Base-by-base conservation (phyloP, 768 basidiomycete genomes). In the Lactarius pseudohatsudake region DNA sequence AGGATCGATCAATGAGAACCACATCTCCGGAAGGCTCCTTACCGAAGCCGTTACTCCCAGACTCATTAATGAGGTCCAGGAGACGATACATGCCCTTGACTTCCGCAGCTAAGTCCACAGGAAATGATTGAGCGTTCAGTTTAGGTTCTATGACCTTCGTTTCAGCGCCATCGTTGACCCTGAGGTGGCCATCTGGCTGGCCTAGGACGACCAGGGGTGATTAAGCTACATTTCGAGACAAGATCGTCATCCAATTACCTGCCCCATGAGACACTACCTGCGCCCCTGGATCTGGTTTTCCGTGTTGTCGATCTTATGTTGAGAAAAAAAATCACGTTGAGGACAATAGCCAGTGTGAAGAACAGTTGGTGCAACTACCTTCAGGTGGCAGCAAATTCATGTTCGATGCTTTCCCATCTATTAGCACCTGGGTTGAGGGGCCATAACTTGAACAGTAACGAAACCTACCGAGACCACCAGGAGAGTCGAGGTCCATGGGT, bases 21-120 rank as follows among this genome's bases (percentile, higher is more conserved):
- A n/a, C 28, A 57, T 28, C 20, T 10, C 4, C n/a, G 4, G 26
- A 10, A n/a, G 28, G 45, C 1, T 6, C 63, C 77, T 66, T 65
- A 83, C 85, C 85, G 3, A 83, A 75, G 1, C 84, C 82, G 4
- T 81, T 78, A 32, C 78, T 82, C 1, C 79, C 79, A 50, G 78
- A 75, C 64, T 86, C 85, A 28, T 74, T 78, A 64, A 85, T 79
- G 9, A 86, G 75, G 26, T 53, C 22, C 50, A 53, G 50, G 50
- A 53, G 50, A 26, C 50, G 50, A 13, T 26, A 28, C 50, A 53
- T 53, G 1, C 50, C 50, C 26, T 53, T 53, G 6, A 53, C 50
- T 13, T 26, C 50, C 50, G 7, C 7, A 16, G 50, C 11, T 11
- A 53, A 8, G 50, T 53, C 50, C 13, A 53, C 7, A 22, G n/a